Percentiles rank a stretch among this genome's conserved stretches.
Conservation (phyloP, 1,284 basidiomycete species). For the Leccinum angustisporum region DNA sequence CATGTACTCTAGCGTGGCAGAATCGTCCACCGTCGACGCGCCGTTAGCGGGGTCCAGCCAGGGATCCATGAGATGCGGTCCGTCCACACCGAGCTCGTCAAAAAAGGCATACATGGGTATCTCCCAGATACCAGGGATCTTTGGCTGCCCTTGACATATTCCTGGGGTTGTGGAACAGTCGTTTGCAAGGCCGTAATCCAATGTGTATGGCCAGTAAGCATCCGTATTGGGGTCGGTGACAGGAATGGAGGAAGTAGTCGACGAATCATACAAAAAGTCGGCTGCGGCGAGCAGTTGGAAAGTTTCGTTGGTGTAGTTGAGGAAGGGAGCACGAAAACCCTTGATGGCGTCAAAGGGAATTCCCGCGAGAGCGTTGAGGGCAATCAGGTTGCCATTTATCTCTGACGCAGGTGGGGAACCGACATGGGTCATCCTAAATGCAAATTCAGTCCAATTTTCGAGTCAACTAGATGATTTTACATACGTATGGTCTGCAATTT, state of each 20-base stretch:
- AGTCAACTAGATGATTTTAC: neutral
- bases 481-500: conserved; percentile 9
- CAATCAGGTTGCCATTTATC: conserved; percentile 5
- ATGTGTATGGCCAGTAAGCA: conserved; percentile 75
- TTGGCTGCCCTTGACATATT: conserved; percentile 58
- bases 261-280: conserved; percentile 1
- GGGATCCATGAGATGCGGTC: conserved; percentile 5
- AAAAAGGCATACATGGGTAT: conserved; percentile 6
- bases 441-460: neutral
- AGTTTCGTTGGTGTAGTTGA: conserved; percentile 2
- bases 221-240: conserved; percentile 71
- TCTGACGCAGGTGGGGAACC: neutral
- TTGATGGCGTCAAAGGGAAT: neutral
- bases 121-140: conserved; percentile 7
- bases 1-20: neutral
- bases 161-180: conserved; percentile 61
- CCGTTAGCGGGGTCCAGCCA: conserved; percentile 3
- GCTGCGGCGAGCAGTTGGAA: neutral
- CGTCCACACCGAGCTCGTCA: neutral
- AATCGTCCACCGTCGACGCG: neutral
- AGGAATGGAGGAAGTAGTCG: conserved; percentile 60
- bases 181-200: conserved; percentile 78
- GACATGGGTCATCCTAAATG: conserved; percentile 7
- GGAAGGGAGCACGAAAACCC: conserved; percentile 6
- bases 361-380: conserved; percentile 5